phyloP scores from a whole-genome alignment of 805 yeast species.

The Wickerhamomyces strasburgensis region DNA sequence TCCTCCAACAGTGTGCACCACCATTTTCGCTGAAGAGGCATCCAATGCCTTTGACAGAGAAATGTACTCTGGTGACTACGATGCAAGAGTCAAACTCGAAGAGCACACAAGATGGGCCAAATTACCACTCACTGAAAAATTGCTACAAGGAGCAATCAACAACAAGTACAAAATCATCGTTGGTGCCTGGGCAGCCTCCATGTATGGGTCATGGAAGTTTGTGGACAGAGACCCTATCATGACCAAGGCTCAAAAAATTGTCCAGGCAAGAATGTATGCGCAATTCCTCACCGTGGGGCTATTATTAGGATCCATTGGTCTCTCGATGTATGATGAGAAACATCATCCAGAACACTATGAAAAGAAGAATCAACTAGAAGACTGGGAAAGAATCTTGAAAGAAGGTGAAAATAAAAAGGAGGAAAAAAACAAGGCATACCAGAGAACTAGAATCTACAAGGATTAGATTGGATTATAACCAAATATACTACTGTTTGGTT shows the following conservation, averaged over 20 bases:
- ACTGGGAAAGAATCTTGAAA: constrained; percentile 43
- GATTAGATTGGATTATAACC: constrained; percentile 15
- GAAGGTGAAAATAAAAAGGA: constrained; percentile 35
- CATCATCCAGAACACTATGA: constrained; percentile 38
- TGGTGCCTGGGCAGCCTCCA: constrained; percentile 73
- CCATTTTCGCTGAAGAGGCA: constrained; percentile 66
- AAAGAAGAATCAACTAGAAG: constrained; percentile 30
- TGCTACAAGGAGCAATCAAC: constrained; percentile 42
- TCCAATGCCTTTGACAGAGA: constrained; percentile 61
- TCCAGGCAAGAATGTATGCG: constrained; percentile 88
- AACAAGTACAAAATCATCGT: constrained; percentile 65
- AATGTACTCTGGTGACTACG: constrained; percentile 45
- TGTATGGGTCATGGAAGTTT: constrained; percentile 72
- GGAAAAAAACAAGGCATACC: constrained; percentile 19
- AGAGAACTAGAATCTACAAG: constrained; percentile 34
- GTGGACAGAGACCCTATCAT: constrained; percentile 72
- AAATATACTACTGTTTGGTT: too few species aligned
- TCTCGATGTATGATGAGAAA: constrained; percentile 60
- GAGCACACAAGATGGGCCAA: constrained; percentile 48
- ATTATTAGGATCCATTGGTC: constrained; percentile 62
- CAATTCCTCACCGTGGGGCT: constrained; percentile 74
- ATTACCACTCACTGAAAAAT: constrained; percentile 44
- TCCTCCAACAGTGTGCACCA: constrained; percentile 60
- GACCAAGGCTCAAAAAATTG: constrained; percentile 75
- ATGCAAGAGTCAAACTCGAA: constrained; percentile 36